phyloP scores from a whole-genome alignment of 257 asterid genomes.

The Solanum megistacrolobum region DNA sequence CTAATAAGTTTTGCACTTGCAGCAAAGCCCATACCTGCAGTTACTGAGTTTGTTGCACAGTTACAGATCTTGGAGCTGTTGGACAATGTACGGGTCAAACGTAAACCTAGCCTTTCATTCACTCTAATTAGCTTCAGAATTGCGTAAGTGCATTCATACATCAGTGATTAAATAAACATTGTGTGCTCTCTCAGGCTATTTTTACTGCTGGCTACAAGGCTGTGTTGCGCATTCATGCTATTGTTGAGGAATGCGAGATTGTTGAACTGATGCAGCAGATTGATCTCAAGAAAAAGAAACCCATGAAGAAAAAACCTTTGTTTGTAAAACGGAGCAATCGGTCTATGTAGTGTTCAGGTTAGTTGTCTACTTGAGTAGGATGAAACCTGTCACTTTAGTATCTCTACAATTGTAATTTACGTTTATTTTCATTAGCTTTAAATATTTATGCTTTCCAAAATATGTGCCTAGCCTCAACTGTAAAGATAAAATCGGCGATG shows the following conservation, averaged over 20 bases:
- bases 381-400: neutral
- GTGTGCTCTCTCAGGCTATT: slow-evolving; percentile 47
- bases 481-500: neutral
- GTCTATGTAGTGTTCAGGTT: slow-evolving; percentile 74
- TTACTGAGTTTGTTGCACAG: slow-evolving; percentile 77
- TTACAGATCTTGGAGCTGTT: slow-evolving; percentile 83
- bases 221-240: slow-evolving; percentile 79
- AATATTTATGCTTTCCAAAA: neutral
- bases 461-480: neutral
- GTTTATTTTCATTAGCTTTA: neutral
- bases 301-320: slow-evolving; percentile 77
- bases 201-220: slow-evolving; percentile 98
- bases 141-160: neutral
- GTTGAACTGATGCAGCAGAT: slow-evolving; percentile 66
- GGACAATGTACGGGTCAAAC: slow-evolving; percentile 51
- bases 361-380: neutral
- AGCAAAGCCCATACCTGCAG: slow-evolving; percentile 61
- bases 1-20: slow-evolving; percentile 15
- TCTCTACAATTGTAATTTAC: neutral
- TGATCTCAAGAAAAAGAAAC: slow-evolving; percentile 75
- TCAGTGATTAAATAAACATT: neutral
- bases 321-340: slow-evolving; percentile 78
- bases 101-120: neutral
- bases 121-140: neutral
- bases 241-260: slow-evolving; percentile 93